Conservation (phyloP, 148 eudicot species). For the Limonium bicolor region DNA sequence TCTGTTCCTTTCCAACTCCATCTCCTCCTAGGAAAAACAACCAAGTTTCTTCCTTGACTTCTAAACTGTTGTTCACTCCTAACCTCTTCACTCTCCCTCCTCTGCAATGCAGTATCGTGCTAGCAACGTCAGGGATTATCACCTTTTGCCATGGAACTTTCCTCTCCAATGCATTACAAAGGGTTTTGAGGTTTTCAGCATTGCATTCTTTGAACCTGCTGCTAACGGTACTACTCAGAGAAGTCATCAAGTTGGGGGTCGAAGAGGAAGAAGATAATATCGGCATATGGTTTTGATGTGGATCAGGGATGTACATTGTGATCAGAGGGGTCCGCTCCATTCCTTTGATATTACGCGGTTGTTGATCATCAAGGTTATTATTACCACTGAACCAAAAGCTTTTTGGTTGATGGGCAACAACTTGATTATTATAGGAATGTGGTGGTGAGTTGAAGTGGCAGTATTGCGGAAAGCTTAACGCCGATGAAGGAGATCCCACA, state of each 20-base stretch:
- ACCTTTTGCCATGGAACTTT: conserved; percentile 59
- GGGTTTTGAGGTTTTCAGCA: conserved; percentile 32
- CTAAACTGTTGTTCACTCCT: conserved; percentile 1
- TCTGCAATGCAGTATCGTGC: conserved; percentile 51
- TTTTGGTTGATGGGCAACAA: conserved; percentile 15
- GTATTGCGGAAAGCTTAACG: no score
- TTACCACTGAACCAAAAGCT: conserved; percentile 9
- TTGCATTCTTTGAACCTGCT: conserved; percentile 49
- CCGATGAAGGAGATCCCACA: conserved; percentile 40
- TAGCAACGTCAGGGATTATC: conserved; percentile 44
- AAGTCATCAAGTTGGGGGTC: conserved; percentile 35
- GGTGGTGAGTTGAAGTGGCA: conserved; percentile 7
- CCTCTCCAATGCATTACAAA: conserved; percentile 55
- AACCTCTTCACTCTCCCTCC: conserved; percentile 41
- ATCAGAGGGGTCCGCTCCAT: no score
- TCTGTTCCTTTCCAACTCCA: conserved; percentile 42
- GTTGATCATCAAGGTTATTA: conserved; percentile 1
- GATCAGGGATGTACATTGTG: conserved; percentile 18
- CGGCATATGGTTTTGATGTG: conserved; percentile 2
- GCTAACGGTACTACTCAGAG: conserved; percentile 38
- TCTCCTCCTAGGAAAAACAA: conserved; percentile 64
- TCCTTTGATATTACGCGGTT: no score
- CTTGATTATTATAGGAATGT: no score
- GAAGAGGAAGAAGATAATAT: conserved; percentile 15
- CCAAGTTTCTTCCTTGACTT: conserved; percentile 72